These are phyloP conservation scores for Tulasnella sp. DNA, from an alignment of 768 basidiomycete genomes.

Conservation along the genomic window DNA sequence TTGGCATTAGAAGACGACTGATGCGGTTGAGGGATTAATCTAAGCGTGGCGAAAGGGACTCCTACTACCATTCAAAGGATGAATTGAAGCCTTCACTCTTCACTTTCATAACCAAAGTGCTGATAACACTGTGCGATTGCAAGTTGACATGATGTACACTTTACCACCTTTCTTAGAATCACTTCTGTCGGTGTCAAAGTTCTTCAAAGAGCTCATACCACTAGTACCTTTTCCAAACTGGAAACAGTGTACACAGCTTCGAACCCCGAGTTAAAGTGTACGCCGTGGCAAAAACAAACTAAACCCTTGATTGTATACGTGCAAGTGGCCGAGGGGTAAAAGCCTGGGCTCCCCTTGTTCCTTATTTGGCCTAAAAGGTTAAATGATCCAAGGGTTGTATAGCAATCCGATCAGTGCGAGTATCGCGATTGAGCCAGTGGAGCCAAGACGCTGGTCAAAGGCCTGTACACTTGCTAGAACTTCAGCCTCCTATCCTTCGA, in stretches of 20 bases:
- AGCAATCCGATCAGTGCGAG: neutral
- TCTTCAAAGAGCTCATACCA: neutral
- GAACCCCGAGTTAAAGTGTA: neutral
- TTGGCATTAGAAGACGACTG: neutral
- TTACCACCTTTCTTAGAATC: too few relatives aligned
- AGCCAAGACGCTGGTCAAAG: neutral
- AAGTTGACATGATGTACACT: neutral
- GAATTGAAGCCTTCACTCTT: neutral
- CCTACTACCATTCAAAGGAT: neutral
- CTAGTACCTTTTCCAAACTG: neutral
- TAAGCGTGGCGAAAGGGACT: neutral
- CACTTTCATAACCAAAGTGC: neutral
- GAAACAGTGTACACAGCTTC: neutral
- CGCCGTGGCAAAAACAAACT: neutral
- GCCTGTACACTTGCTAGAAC: neutral
- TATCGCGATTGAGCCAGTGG: neutral
- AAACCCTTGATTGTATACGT: neutral
- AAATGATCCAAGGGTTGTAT: neutral
- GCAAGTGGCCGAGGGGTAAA: neutral
- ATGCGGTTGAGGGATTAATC: neutral
- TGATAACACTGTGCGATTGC: neutral
- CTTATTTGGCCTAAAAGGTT: neutral
- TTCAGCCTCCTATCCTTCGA: neutral
- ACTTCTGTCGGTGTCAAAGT: neutral
- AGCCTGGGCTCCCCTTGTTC: neutral